Evolutionary conservation across 2,329 filamentous ascomycete species (phyloP).

Genomic region (Ophiosphaerella herpotricha): DNA sequence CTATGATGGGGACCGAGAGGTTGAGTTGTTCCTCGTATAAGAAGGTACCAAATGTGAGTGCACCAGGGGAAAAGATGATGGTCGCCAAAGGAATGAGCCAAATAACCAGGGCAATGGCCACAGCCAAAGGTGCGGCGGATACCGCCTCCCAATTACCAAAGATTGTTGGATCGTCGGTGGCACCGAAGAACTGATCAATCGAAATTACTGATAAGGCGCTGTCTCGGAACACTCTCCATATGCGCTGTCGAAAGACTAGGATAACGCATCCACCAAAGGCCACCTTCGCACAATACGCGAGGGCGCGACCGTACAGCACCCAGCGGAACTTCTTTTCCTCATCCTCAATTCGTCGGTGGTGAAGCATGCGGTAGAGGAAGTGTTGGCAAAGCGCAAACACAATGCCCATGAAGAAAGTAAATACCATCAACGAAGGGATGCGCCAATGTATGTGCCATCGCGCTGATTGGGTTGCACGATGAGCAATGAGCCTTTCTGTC

Average conservation of each 20-base stretch:
- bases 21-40: constrained; percentile 10
- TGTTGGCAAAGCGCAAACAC: constrained; percentile 40
- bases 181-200: constrained; percentile 44
- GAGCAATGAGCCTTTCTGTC: constrained; percentile 37
- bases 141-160: constrained; percentile 42
- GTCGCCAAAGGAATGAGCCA: constrained; percentile 45
- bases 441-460: constrained; percentile 46
- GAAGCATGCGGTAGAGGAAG: constrained; percentile 35
- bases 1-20: constrained; percentile 26
- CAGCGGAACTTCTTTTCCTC: constrained; percentile 36
- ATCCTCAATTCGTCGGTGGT: constrained; percentile 30
- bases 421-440: constrained; percentile 31
- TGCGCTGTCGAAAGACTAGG: constrained; percentile 40
- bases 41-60: constrained; percentile 43
- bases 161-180: constrained; percentile 39
- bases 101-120: constrained; percentile 34
- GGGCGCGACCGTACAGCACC: constrained; percentile 41
- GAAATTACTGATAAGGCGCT: constrained; percentile 39
- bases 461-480: constrained; percentile 36
- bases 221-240: constrained; percentile 42
- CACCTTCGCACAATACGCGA: constrained; percentile 43
- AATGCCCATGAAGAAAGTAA: constrained; percentile 34
- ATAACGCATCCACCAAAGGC: constrained; percentile 40
- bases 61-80: constrained; percentile 45
- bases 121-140: constrained; percentile 31